These are phyloP conservation scores for Rheum nobile DNA, from an alignment of 148 eudicot species.

Conservation along the genomic window DNA sequence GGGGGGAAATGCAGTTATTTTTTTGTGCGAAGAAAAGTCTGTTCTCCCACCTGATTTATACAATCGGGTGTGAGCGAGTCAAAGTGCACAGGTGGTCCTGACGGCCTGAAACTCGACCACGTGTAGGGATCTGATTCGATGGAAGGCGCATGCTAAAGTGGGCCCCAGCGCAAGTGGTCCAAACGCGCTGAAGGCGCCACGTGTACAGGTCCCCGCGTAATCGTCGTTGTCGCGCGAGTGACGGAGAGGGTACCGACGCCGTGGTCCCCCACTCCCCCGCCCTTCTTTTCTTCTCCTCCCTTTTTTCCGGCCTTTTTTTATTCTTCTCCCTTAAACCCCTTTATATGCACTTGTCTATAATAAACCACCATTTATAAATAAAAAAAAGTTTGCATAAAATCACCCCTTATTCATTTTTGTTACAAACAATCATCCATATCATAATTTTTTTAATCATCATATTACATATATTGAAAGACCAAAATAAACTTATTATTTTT, in stretches of 20 bases:
- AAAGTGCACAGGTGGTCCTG: slow-evolving; percentile 6
- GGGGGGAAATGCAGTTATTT: no score
- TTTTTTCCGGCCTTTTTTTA: background rate
- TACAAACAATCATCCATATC: no score
- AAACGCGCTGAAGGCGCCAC: background rate
- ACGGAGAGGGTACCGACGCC: slow-evolving; percentile 2
- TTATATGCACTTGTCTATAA: no score
- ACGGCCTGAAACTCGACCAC: background rate
- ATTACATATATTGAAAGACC: no score
- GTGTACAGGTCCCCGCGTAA: slow-evolving; percentile 1
- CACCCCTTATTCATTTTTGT: no score
- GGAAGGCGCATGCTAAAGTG: background rate
- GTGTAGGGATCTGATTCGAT: slow-evolving; percentile 7
- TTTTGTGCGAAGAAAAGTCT: background rate
- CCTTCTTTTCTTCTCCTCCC: background rate
- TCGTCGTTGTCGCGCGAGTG: background rate
- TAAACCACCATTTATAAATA: no score
- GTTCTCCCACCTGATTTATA: background rate
- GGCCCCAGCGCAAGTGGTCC: background rate
- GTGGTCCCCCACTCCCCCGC: background rate
- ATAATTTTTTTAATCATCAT: no score
- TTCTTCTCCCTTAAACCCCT: background rate
- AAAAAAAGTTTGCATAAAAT: no score
- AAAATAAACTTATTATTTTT: no score
- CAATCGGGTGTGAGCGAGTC: slow-evolving; percentile 6